A percentile compares a stretch with the other conserved stretches of the same genome.
These are phyloP conservation scores for Sequoia sempervirens DNA, from an alignment of 75 land plant genomes.

Conservation along the genomic window DNA sequence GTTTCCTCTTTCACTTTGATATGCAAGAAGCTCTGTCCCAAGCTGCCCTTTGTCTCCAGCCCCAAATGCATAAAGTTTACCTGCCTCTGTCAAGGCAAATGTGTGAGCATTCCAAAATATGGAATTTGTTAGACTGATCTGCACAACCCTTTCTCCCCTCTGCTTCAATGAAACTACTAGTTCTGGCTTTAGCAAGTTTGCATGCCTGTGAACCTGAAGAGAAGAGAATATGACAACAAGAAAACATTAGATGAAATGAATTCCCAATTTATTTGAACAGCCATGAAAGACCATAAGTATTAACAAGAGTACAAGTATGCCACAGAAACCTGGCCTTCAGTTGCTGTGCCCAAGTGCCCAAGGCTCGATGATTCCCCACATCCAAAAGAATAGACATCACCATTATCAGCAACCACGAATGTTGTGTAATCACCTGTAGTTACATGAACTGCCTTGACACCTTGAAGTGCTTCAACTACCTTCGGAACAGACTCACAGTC, in stretches of 20 bases:
- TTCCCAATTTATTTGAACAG: neutral
- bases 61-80: constrained; percentile 80
- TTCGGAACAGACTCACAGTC: constrained; percentile 78
- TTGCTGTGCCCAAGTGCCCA: constrained; percentile 42
- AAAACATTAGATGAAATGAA: neutral
- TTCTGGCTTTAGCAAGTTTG: constrained; percentile 67
- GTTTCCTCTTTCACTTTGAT: constrained; percentile 58
- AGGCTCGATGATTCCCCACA: constrained; percentile 85
- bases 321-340: constrained; percentile 60
- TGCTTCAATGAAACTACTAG: constrained; percentile 66
- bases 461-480: constrained; percentile 66
- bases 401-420: constrained; percentile 75
- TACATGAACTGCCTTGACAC: constrained; percentile 79
- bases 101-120: constrained; percentile 94
- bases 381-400: constrained; percentile 84
- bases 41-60: constrained; percentile 94
- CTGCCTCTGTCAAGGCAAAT: constrained; percentile 79
- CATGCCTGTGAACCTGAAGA: constrained; percentile 55
- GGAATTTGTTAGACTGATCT: constrained; percentile 82
- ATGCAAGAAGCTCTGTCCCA: constrained; percentile 51
- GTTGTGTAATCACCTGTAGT: constrained; percentile 93
- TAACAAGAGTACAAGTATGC: neutral
- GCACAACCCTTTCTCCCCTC: constrained; percentile 57
- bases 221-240: neutral
- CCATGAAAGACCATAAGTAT: neutral